Evolutionary conservation across 106 monocot species (phyloP).

Genomic region (Phalaenopsis aphrodite): DNA sequence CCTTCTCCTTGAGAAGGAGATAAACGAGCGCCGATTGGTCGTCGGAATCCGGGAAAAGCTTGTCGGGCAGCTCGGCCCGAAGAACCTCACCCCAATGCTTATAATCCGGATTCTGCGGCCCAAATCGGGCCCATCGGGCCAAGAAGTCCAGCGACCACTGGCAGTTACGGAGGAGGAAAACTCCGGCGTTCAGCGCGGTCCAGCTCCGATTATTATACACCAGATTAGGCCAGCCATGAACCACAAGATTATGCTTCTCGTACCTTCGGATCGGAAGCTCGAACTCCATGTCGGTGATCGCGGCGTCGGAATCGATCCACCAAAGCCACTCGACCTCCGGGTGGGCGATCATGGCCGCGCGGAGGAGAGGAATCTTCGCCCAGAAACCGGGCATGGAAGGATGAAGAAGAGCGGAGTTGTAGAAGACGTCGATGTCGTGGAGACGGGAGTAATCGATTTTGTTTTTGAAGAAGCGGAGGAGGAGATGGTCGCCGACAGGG

Average conservation of each 20-base stretch:
- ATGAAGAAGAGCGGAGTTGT: conserved; percentile 63
- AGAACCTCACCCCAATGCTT: conserved; percentile 47
- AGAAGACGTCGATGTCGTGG: conserved; percentile 53
- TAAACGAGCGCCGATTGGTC: conserved; percentile 79
- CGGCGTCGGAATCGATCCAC: conserved; percentile 95
- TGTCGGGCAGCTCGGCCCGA: conserved; percentile 40
- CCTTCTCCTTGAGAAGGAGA: conserved; percentile 42
- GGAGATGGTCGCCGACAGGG: conserved; percentile 30
- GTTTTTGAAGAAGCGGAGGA: conserved; percentile 68
- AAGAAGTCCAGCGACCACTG: conserved; percentile 94
- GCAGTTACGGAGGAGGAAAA: conserved; percentile 86
- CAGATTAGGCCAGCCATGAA: conserved; percentile 59
- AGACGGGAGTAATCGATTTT: conserved; percentile 70
- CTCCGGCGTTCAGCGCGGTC: conserved; percentile 84
- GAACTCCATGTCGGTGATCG: conserved; percentile 93
- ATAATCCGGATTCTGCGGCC: conserved; percentile 61
- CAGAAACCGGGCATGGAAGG: conserved; percentile 54
- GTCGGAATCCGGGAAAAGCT: conserved; percentile 59
- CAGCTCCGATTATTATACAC: conserved; percentile 52
- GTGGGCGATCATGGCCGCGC: conserved; percentile 80
- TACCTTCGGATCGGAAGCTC: conserved; percentile 49
- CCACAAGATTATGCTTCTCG: conserved; percentile 45
- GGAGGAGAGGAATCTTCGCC: conserved; percentile 59
- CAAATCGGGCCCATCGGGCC: conserved; percentile 61
- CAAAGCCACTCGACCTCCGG: conserved; percentile 88